These are phyloP conservation scores for Rubus idaeus DNA, from an alignment of 306 rosid species.

Conservation along the genomic window DNA sequence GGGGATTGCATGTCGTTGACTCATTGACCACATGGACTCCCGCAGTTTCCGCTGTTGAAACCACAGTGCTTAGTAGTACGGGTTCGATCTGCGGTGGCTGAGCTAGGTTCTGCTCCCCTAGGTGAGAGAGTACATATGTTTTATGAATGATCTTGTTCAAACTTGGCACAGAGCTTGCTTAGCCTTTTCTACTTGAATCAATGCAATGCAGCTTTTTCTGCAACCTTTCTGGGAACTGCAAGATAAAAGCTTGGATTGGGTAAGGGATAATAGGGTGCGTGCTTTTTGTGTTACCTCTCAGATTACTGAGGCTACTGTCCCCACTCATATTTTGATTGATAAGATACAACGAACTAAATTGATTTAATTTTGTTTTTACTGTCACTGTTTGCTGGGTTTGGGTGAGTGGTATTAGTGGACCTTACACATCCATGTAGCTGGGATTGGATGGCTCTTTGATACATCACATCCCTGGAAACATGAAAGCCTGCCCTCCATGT, in stretches of 20 bases:
- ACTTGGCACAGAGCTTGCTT: not conserved
- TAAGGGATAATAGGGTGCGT: conserved; percentile 2
- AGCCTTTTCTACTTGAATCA: too few relatives aligned
- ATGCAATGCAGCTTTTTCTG: not conserved
- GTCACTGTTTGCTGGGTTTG: not conserved
- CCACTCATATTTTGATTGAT: conserved; percentile 9
- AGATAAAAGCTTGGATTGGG: not conserved
- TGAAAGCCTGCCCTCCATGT: conserved; percentile 26
- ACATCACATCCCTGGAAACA: conserved; percentile 39
- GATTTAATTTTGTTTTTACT: not conserved
- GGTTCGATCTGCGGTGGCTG: conserved; percentile 11
- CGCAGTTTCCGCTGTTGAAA: conserved; percentile 26
- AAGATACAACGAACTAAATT: conserved; percentile 32
- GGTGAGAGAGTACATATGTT: not conserved
- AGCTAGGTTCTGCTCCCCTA: not conserved
- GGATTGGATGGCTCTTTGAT: conserved; percentile 13
- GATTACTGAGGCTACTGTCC: not conserved
- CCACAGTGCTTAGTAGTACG: not conserved
- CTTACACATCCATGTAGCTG: conserved; percentile 4
- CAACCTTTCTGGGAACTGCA: conserved; percentile 11
- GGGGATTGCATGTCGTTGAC: not conserved
- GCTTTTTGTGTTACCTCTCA: not conserved
- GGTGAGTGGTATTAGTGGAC: conserved; percentile 1
- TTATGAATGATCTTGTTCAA: not conserved
- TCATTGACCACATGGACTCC: conserved; percentile 19